Conservation (phyloP, 768 basidiomycete genomes). For the Pleurotus djamor region DNA sequence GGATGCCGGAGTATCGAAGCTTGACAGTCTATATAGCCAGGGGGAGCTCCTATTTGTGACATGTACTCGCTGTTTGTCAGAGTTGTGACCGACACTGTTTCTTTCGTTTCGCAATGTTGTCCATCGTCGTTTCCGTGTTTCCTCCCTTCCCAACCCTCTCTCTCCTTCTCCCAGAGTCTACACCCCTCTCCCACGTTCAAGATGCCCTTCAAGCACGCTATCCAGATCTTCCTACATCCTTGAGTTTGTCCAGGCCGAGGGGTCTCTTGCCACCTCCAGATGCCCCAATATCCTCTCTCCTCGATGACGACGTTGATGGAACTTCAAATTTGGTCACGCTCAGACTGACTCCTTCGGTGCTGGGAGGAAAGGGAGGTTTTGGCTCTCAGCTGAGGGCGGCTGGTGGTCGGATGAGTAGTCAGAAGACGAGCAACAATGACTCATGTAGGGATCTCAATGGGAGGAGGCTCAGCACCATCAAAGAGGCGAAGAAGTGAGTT, state of each 20-base stretch:
- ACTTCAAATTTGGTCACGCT: conserved; percentile 51
- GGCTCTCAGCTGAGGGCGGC: conserved; percentile 95
- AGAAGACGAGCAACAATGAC: conserved; percentile 94
- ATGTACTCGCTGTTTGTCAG: not conserved
- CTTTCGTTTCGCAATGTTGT: conserved; percentile 5
- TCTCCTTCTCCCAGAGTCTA: conserved; percentile 39
- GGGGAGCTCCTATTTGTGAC: not conserved
- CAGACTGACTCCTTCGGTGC: conserved; percentile 69
- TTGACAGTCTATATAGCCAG: not conserved
- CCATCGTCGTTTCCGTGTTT: conserved; percentile 56
- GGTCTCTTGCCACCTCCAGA: conserved; percentile 35
- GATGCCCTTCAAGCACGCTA: conserved; percentile 43
- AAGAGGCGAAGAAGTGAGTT: conserved; percentile 90
- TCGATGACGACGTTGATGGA: conserved; percentile 14
- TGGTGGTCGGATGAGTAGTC: conserved; percentile 95
- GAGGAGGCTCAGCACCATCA: conserved; percentile 86
- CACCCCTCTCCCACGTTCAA: conserved; percentile 37
- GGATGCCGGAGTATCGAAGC: too few species aligned
- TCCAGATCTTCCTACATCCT: conserved; percentile 40
- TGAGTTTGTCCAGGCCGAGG: conserved; percentile 33
- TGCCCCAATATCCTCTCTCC: conserved; percentile 25
- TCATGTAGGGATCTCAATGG: conserved; percentile 93
- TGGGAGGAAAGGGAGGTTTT: conserved; percentile 97
- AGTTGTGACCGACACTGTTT: not conserved
- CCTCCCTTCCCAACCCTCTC: conserved; percentile 58